Evolutionary conservation across 2,329 filamentous ascomycete genomes (phyloP), one percentile per base, ranked within the genome.

Genomic region (Colletotrichum viniferum): DNA sequence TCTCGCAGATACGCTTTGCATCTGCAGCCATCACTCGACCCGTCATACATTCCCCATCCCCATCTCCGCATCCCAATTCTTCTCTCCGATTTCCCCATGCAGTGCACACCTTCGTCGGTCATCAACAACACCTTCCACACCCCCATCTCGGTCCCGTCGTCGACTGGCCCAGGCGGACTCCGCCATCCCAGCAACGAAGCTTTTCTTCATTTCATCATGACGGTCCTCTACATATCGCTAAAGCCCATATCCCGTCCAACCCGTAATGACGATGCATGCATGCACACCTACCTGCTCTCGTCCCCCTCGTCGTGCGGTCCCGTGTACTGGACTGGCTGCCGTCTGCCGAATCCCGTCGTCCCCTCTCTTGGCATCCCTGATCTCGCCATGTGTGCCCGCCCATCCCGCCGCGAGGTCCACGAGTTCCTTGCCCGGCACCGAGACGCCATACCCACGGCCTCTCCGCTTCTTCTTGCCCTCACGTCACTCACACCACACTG

Each of bases 1-100:
- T 63, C 38, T 28, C 24, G 30, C 36, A 72, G 63, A 73, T 76
- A 76, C 56, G 26, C 58, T 69, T 73, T 52, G 69, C 69, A 52
- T 63, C 34, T 61, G 60, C 64, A 76, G 73, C 69, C 64, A 63
- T 76, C 63, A 36, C 26, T 30, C 64, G 24, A 61, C 66, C 71
- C 58, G 30, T 73, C 70, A 55, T 62, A 32, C n/a, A 73, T 68
- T 69, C 58, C 58, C 63, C 30, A 24, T 30, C 24, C 10, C n/a
- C 58, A 18, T 61, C 58, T 30, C 26, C 56, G 24, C 56, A 16
- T 60, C 26, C 52, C 28, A n/a, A 1, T 61, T 34, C 58, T n/a
- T n/a, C 30, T 32, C 58, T 30, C 55, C 21, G 13, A 58, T 58
- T 58, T 58, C 55, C 56, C 24, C 26, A 18, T 30, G 12, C 7